Base-by-base conservation (phyloP, 202 grass and related monocot species). In the Eragrostis tef region DNA sequence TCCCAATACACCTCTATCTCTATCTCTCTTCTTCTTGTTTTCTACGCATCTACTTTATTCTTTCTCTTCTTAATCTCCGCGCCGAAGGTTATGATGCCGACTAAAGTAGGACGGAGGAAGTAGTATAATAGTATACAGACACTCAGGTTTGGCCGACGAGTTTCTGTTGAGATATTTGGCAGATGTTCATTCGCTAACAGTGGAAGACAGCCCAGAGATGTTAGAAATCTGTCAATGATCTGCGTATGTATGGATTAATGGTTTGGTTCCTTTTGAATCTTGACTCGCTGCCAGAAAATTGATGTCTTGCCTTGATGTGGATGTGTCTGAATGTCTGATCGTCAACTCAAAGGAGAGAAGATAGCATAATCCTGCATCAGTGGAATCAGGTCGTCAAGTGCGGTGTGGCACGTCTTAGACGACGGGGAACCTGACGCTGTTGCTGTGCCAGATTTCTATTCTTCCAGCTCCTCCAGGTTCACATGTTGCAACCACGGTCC, bases 301-400 rank as follows among this genome's bases (percentile, higher is more conserved):
- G 64, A 42, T n/a, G 25, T 70, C 44, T 64, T 64, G n/a, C 15
- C 46, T 5, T 79, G 81, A 69, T 62, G 81, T 74, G 31, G 62
- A 75, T 10, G 44, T 64, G 44, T 70, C 69, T 75, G 71, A 34
- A 34, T 64, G 44, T 70, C 69, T 75, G 71, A 34, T 41, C 58
- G 21, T 16, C 62, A 80, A 26, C 70, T 74, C 75, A 70, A 56
- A 34, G 63, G 31, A 1, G 78, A 58, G 22, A 42, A 80, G 59
- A 46, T 24, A 27, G 36, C 72, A 15, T 67, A 31, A 67, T 47
- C 42, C 64, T 21, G 48, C 78, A 44, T 22, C 49, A 15, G 7
- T 21, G 15, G 75, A 52, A 67, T 24, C 7, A 27, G 62, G 47
- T 67, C 29, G 3, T 6, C 29, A 10, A 60, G 16, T 44, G 34